Evolutionary conservation across 2,329 filamentous ascomycete genomes (phyloP), one percentile per base, ranked within the genome.

Genomic region (Diaporthe ilicicola): DNA sequence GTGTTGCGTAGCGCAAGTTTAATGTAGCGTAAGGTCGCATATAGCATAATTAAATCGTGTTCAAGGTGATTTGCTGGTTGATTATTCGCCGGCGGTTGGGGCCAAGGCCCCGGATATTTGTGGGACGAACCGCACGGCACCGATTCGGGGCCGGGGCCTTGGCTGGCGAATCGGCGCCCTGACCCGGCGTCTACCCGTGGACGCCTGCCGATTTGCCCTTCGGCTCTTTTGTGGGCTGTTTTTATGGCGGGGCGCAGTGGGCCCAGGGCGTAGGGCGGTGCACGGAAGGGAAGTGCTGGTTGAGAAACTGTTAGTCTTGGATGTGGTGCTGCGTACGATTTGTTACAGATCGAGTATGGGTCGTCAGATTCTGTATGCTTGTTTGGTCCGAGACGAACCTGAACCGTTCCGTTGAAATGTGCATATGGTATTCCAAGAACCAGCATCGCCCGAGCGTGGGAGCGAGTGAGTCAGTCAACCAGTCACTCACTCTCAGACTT

Each of bases 81-180:
- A n/a, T 22, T 3, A 61, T 37, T 44, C 24, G 56, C 29, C 56
- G 39, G 39, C 42, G 39, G 4, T 22, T 27, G 19, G 32, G 32
- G 22, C 56, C 19, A 62, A 62, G 56, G 27, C 42, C 27, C 27
- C 39, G 56, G 42, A 34, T 32, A 46, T 32, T 13, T 48, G 56
- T 62, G 56, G 56, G 56, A 62, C 56, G 27, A 39, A 27, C 56
- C 39, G 56, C 56, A 62, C 39, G 56, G 56, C 56, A 48, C 56
- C 56, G 56, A 62, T n/a, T 62, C 56, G 56, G 56, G 42, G 56
- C 56, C 56, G 56, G 56, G 15, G 32, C 7, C 8, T 15, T 12
- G 24, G 19, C 39, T 32, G 39, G 56, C 56, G 56, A 48, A 62
- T 62, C 19, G 56, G 42, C 39, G 10, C 9, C 9, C 56, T 61